phyloP scores from a whole-genome alignment of 805 yeast species.

The Lipomyces chichibuensis region DNA sequence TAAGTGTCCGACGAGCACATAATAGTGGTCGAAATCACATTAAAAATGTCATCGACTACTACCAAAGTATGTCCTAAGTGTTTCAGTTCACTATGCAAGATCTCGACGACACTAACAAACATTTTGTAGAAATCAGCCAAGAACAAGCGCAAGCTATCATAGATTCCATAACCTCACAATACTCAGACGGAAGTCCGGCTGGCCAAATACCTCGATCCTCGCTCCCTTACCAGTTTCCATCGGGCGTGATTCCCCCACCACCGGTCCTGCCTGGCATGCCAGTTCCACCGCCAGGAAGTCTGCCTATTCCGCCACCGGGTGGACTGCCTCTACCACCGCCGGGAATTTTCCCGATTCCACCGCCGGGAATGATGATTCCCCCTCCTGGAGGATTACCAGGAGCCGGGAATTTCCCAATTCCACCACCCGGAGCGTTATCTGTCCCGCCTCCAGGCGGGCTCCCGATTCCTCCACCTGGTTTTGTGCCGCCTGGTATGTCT shows the following conservation, averaged over 20 bases:
- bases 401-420: background rate
- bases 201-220: background rate
- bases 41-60: slow-evolving; percentile 71
- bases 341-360: slow-evolving; percentile 19
- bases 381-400: slow-evolving; percentile 11
- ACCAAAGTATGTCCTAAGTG: slow-evolving; percentile 51
- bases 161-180: slow-evolving; percentile 25
- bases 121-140: slow-evolving; percentile 28
- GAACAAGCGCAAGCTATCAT: slow-evolving; percentile 36
- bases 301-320: slow-evolving; percentile 15
- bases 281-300: slow-evolving; percentile 15
- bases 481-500: slow-evolving; percentile 1
- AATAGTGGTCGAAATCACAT: slow-evolving; percentile 76
- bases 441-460: slow-evolving; percentile 12
- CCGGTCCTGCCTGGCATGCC: slow-evolving; percentile 16
- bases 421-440: slow-evolving; percentile 8
- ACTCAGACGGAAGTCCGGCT: slow-evolving; percentile 21
- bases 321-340: slow-evolving; percentile 9
- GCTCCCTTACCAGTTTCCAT: slow-evolving; percentile 30
- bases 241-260: slow-evolving; percentile 11
- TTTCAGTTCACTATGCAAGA: background rate
- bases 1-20: slow-evolving; percentile 82
- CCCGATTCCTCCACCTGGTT: slow-evolving; percentile 17
- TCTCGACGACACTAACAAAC: background rate
- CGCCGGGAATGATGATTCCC: slow-evolving; percentile 19